Conservation (phyloP, 257 asterid species). For the Ocimum tenuiflorum region DNA sequence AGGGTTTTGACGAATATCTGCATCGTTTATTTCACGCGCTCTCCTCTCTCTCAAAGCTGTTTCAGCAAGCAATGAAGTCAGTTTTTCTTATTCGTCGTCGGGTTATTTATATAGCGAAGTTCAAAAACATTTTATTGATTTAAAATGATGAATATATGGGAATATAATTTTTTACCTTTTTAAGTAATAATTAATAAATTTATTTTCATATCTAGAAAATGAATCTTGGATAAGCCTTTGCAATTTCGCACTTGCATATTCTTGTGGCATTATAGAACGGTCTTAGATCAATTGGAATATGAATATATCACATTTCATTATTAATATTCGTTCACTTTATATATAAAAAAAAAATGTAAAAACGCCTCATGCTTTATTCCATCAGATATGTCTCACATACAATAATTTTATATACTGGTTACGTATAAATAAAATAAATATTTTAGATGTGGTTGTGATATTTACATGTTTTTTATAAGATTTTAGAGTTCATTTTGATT, state of each 20-base stretch:
- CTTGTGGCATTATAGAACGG: not conserved
- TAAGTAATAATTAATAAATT: too few species aligned
- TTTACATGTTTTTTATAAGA: too few species aligned
- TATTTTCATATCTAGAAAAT: not conserved
- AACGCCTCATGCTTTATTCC: too few species aligned
- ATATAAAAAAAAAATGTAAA: too few species aligned
- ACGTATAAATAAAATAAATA: too few species aligned
- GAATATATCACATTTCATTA: not conserved
- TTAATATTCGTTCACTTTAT: not conserved
- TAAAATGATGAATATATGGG: too few species aligned
- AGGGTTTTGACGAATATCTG: slow-evolving; percentile 83
- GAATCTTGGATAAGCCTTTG: not conserved
- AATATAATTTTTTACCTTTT: too few species aligned
- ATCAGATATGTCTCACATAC: too few species aligned
- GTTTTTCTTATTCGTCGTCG: not conserved
- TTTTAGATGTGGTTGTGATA: too few species aligned
- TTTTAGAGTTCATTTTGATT: too few species aligned
- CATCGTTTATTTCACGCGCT: slow-evolving; percentile 21
- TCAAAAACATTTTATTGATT: too few species aligned
- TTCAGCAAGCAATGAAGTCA: not conserved
- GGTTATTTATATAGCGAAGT: not conserved
- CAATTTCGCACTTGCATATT: not conserved
- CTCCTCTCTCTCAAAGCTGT: not conserved
- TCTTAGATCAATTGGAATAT: slow-evolving; percentile 2
- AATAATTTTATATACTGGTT: too few species aligned